Base-by-base conservation (phyloP, 140 eudicot species). In the Flaveria floridana region DNA sequence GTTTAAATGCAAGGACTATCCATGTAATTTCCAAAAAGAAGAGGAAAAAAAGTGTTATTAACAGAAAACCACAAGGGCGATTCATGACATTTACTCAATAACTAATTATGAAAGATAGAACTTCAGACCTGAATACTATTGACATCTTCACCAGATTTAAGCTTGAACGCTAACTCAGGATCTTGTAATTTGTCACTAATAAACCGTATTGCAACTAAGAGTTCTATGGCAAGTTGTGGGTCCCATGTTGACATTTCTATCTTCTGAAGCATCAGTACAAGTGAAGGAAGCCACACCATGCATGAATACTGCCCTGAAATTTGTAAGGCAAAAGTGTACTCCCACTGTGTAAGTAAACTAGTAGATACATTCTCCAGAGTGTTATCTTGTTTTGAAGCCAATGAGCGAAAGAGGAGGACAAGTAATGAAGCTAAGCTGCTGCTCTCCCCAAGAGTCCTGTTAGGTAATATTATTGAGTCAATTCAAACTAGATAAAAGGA, bases 251-350 rank as follows among this genome's bases (percentile, higher is more conserved):
- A 80, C 39, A 2, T 76, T 65, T 83, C 89, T 42, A 85, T 42
- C 81, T 83, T 80, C 77, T 86, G 85, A 76, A 94, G 96, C 53
- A 84, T 75, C 68, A 69, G 58, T 39, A 88, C 89, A 65, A 94
- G 83, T 15, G 99, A 85, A 59, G 96, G 99, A 81, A 94, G 90
- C 99, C 99, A 94, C 66, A 85, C 80, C 66, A 65, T 77, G 82
- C 96, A 85, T 19, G 97, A 78, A 80, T 94, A 94, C 77, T 94
- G 96, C 70, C 83, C 85, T 70, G 85, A 78, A 61, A 90, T 68
- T 71, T 82, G 89, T 79, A 81, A 13, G 4, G 97, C 90, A 82
- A 94, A 88, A 41, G 57, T 25, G 57, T 84, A 94, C 87, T 94
- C 97, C 99, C 99, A 94, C 76, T 84, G 79, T 70, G 79, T 73